These are phyloP conservation scores for Leishmania tarentolae DNA, from an alignment of 208 protist genomes.

Conservation along the genomic window DNA sequence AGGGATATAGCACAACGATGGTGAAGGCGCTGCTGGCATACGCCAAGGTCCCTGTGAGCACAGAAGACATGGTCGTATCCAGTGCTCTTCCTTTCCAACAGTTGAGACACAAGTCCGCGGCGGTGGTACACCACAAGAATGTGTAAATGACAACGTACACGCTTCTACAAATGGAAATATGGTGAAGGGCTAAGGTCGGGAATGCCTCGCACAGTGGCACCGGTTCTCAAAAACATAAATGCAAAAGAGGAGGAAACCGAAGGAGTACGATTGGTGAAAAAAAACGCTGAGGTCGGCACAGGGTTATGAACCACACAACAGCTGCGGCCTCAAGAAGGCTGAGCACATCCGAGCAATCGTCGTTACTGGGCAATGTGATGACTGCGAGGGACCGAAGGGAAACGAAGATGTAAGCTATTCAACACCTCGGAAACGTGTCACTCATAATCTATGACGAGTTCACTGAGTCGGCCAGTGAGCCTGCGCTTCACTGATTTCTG, in stretches of 20 bases:
- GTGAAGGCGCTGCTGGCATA: constrained; percentile 66
- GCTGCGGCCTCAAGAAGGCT: neutral
- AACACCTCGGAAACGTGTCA: neutral
- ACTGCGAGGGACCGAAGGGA: neutral
- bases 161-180: neutral
- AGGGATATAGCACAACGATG: constrained; percentile 81
- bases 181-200: neutral
- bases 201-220: neutral
- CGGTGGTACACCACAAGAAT: neutral
- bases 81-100: neutral
- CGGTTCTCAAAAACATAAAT: neutral
- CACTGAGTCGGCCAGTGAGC: neutral
- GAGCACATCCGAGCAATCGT: neutral
- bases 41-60: constrained; percentile 48
- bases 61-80: constrained; percentile 32
- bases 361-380: neutral
- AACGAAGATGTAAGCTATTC: neutral
- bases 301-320: neutral
- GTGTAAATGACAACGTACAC: neutral
- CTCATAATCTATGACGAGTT: neutral
- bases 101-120: neutral
- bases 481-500: neutral
- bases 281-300: constrained; percentile 1
- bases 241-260: neutral
- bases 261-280: neutral